Base-by-base conservation (phyloP, 306 rosid genomes). In the Psophocarpus tetragonolobus region DNA sequence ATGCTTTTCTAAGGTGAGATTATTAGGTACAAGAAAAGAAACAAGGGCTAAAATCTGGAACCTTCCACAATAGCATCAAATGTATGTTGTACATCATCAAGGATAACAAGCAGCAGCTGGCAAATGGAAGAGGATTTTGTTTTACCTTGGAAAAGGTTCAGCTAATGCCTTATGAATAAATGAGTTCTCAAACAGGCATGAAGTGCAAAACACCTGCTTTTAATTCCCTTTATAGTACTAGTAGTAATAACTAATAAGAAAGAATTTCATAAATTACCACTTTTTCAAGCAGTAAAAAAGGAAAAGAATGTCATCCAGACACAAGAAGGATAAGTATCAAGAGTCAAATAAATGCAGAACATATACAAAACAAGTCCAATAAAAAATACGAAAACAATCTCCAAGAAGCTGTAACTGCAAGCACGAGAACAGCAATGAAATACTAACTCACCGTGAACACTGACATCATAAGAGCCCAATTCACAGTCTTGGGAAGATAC, bases 401-500 rank as follows among this genome's bases (percentile, higher is more conserved):
- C 64, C 39, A 68, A 68, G 41, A 41, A 32, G 60, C 53, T 33
- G 69, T 26, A 62, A 63, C 47, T 20, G 9, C 8, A 44, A 75
- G 57, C 47, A 63, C 74, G 53, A 36, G 50, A 69, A 74, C 26
- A 47, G 47, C 24, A 36, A 62, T 15, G 50, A 17, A 64, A 8
- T 29, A 56, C 74, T 38, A 75, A 80, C 91, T 90, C 82, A 92
- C 97, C 0, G 90, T 87, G 84, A 91, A 89, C 82, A 84, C 74
- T 54, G 98, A 95, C 98, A 95, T 92, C 90, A 91, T 77, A 29
- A 92, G 86, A 66, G 96, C 88, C 97, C 94, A 95, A 77, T 88
- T 72, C 70, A 91, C 41, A 35, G 97, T 95, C 91, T 86, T 91
- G 56, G 81, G 74, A 17, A 95, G 77, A 81, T 81, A 85, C 84